Base-by-base conservation (phyloP, 306 rosid genomes). In the Dalbergia cochinchinensis region DNA sequence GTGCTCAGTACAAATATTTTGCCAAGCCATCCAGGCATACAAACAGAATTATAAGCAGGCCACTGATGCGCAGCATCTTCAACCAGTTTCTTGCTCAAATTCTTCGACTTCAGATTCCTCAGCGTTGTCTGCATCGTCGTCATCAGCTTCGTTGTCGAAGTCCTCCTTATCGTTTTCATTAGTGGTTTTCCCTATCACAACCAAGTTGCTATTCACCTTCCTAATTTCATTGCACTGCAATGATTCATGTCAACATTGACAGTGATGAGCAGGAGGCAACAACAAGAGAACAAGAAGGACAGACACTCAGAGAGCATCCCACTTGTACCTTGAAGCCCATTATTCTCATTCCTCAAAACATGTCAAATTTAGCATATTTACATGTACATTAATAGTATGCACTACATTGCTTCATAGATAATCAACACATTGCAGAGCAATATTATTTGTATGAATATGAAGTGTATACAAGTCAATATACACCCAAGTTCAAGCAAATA, bases 21-120 rank as follows among this genome's bases (percentile, higher is more conserved):
- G 65, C 22, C 47, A 26, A 14, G 58, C 19, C 37, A 12, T 70
- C 5, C 33, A 57, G 12, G 14, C 35, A 47, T 61, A 65, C 47
- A 62, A 64, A 69, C 53, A 75, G 33, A 55, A 54, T 68, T 4
- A 58, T 20, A 69, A 12, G 35, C 8, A 34, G 77, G 33, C 11
- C 11, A 54, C 12, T 65, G 35, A 70, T 18, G 57, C n/a, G 35
- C 76, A 83, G 58, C 44, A 61, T 69, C 65, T 85, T 94, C 88
- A 94, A 74, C 91, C 88, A 31, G 97, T 91, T 91, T 94, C 99
- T 77, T 91, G 97, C 89, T 92, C 99, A 80, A 91, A 92, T 31
- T 94, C 97, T 87, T 94, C 98, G 4, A 94, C 97, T 66, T 92
- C 98, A 5, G 97, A 89, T 65, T 92, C 97, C 72, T 92, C 99